A percentile compares a stretch with the other conserved stretches of the same genome.
Evolutionary conservation across 495 filamentous ascomycete species (phyloP).

Genomic region (Hypoxylon trugodes): DNA sequence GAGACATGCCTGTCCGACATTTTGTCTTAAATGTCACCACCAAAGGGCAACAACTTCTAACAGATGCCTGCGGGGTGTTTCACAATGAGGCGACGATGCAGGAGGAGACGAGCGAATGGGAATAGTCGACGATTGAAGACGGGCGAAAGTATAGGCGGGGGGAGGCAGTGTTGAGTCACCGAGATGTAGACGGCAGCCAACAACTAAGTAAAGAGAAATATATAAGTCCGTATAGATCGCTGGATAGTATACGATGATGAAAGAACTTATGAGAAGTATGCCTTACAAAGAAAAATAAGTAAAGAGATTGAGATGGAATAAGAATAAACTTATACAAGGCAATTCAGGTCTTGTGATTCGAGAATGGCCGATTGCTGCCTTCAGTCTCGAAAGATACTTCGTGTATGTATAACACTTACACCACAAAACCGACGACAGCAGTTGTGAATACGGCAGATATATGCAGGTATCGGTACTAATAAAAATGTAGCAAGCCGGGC

Average conservation of each 20-base stretch:
- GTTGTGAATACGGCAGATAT: slow-evolving; percentile 28
- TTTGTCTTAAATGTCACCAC: slow-evolving; percentile 8
- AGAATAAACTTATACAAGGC: slow-evolving; percentile 27
- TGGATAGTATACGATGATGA: not conserved
- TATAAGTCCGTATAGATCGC: slow-evolving; percentile 11
- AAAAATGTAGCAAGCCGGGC: slow-evolving; percentile 31
- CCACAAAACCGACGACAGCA: slow-evolving; percentile 29
- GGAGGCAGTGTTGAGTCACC: slow-evolving; percentile 7
- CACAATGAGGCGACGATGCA: slow-evolving; percentile 1
- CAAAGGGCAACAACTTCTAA: slow-evolving; percentile 3
- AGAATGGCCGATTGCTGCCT: slow-evolving; percentile 32
- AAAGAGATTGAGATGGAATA: slow-evolving; percentile 14
- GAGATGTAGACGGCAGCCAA: not conserved
- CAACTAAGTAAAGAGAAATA: slow-evolving; percentile 3
- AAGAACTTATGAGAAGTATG: not conserved
- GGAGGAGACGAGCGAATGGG: no score
- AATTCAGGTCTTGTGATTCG: slow-evolving; percentile 27
- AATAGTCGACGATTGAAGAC: slow-evolving; percentile 2
- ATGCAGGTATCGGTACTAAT: slow-evolving; percentile 34
- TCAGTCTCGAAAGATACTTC: slow-evolving; percentile 20
- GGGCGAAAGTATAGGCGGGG: slow-evolving; percentile 13
- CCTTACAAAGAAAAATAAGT: slow-evolving; percentile 6
- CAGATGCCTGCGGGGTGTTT: slow-evolving; percentile 11
- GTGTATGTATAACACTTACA: slow-evolving; percentile 38
- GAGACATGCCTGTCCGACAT: slow-evolving; percentile 38